Conservation (phyloP, 1,139 yeast species). For the Taiozyma sp. region DNA sequence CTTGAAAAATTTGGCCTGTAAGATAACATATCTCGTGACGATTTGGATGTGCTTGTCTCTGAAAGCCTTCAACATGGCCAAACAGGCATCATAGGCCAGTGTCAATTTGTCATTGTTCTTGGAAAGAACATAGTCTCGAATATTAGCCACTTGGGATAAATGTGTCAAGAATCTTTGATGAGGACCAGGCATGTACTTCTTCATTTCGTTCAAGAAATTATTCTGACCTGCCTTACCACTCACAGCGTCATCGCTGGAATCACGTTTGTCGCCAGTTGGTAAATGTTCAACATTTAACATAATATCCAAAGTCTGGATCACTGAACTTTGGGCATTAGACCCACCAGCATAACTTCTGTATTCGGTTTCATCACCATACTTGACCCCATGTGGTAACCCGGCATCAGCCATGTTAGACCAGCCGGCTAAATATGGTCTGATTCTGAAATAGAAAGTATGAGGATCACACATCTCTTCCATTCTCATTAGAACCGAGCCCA, state of each 20-base stretch:
- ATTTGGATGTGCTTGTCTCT: conserved; percentile 92
- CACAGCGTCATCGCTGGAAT: conserved; percentile 14
- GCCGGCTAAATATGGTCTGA: conserved; percentile 89
- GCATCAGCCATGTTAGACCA: conserved; percentile 91
- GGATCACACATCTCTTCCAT: conserved; percentile 98
- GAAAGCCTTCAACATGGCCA: conserved; percentile 83
- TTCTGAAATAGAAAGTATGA: conserved; percentile 77
- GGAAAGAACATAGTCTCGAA: conserved; percentile 56
- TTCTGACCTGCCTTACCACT: conserved; percentile 33
- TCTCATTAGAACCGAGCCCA: conserved; percentile 70
- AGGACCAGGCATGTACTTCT: conserved; percentile 80
- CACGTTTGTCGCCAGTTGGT: conserved; percentile 58
- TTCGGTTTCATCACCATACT: conserved; percentile 60
- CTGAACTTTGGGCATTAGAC: conserved; percentile 87
- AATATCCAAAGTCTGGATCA: conserved; percentile 82
- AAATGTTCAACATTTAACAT: conserved; percentile 70
- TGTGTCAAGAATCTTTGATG: conserved; percentile 70
- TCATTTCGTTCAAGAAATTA: conserved; percentile 78
- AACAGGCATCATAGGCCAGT: conserved; percentile 80
- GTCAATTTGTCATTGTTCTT: conserved; percentile 50
- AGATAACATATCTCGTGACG: conserved; percentile 77
- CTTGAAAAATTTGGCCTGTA: conserved; percentile 60
- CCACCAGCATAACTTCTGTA: conserved; percentile 79
- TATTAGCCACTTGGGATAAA: conserved; percentile 48
- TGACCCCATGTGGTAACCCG: conserved; percentile 74